Evolutionary conservation across 768 basidiomycete genomes (phyloP), one percentile per base, ranked within the genome.

Genomic region (Hygrophorus russula): DNA sequence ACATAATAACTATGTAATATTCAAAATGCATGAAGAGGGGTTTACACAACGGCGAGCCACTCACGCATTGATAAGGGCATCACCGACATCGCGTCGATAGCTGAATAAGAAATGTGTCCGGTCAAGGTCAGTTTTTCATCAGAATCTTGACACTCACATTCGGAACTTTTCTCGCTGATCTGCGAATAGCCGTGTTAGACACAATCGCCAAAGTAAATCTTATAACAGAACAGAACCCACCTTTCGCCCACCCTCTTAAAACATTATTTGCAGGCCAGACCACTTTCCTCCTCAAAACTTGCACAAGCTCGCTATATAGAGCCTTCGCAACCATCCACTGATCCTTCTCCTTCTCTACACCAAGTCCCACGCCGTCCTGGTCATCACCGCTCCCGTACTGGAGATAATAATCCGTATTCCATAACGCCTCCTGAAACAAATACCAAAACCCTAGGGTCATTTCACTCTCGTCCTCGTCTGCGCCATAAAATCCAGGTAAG

Each of bases 361-460:
- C 63, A 8, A 55, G 49, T 17, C 49, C 43, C 18, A 53, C 48
- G 53, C 66, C 58, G 50, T 60, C 57, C n/a, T 36, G 24, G 24
- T 24, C 24, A 24, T 24, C 24, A 24, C 54, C 61, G 13, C 60
- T 59, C 32, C 49, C 48, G 7, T 58, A 55, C 9, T 56, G 49
- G 20, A 65, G 50, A 39, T 73, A 73, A 45, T 68, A 79, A 41
- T 82, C 78, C 10, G 70, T 70, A 29, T 65, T 70, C 86, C 86
- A 90, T 18, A 90, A 58, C 1, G 87, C 77, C 56, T 97, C 92
- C 59, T 94, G 91, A 45, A 94, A 74, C 32, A 88, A 65, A 49
- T 89, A 93, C 84, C 93, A 94, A 53, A 93, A 93, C 1, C 77
- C 77, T 2, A 94, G 71, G 2, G 84, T 84, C 68, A 82, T 73